A percentile compares a stretch with the other conserved stretches of the same genome.
phyloP scores from a whole-genome alignment of 2,329 filamentous ascomycete genomes.

The Lachnellula hyalina region DNA sequence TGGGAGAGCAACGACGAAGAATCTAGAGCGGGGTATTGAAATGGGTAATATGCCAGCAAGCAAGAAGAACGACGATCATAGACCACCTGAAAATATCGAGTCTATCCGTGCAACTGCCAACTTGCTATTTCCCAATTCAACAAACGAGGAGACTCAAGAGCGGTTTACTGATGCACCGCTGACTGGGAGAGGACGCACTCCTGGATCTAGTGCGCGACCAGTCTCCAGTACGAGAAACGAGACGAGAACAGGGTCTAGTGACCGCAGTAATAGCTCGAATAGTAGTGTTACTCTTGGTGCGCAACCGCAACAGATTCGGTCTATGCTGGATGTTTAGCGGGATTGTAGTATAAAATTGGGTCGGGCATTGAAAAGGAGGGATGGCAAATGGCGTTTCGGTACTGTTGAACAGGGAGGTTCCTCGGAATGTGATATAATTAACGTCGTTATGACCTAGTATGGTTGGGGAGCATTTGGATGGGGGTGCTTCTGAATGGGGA shows the following conservation, averaged over 20 bases:
- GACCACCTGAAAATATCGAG: constrained; percentile 46
- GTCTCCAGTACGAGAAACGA: not conserved
- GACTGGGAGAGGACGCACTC: constrained; percentile 3
- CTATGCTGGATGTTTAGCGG: constrained; percentile 38
- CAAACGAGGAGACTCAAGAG: constrained; percentile 4
- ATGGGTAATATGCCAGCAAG: constrained; percentile 34
- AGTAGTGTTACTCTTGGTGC: constrained; percentile 24
- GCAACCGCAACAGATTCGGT: constrained; percentile 32
- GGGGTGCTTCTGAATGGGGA: too few species aligned
- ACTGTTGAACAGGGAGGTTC: too few species aligned
- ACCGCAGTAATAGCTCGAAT: constrained; percentile 22
- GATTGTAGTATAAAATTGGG: too few species aligned
- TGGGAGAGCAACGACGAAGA: constrained; percentile 25
- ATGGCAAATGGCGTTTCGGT: too few species aligned
- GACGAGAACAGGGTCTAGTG: constrained; percentile 5
- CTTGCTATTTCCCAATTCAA: constrained; percentile 13
- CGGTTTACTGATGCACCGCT: constrained; percentile 15
- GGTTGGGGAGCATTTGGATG: too few species aligned
- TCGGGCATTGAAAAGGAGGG: too few species aligned
- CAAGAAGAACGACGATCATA: constrained; percentile 26
- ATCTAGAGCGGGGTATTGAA: constrained; percentile 32
- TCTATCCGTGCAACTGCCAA: constrained; percentile 10
- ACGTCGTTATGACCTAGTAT: too few species aligned
- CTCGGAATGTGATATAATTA: too few species aligned
- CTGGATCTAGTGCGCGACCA: not conserved